phyloP scores from a whole-genome alignment of 495 filamentous ascomycete species.

The Hypomontagnella monticulosa region DNA sequence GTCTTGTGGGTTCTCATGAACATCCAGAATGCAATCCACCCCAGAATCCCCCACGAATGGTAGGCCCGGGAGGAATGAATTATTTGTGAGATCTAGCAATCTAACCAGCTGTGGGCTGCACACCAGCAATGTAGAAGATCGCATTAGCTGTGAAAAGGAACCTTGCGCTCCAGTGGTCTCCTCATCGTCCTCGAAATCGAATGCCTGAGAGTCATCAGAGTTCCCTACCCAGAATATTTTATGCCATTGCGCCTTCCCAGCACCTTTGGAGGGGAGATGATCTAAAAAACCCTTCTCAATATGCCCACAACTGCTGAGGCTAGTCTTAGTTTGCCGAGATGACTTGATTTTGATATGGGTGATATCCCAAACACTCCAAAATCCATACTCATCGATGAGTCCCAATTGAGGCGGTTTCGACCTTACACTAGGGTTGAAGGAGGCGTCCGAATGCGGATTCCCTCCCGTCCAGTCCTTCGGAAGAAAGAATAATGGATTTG shows the following conservation, averaged over 20 bases:
- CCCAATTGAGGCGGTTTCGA: slow-evolving; percentile 67
- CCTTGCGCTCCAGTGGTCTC: slow-evolving; percentile 20
- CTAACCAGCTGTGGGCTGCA: slow-evolving; percentile 36
- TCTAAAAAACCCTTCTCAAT: slow-evolving; percentile 39
- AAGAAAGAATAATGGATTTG: slow-evolving; percentile 69
- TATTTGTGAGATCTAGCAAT: slow-evolving; percentile 40
- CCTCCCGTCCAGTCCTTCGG: slow-evolving; percentile 63
- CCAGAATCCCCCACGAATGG: slow-evolving; percentile 24
- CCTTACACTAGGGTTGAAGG: slow-evolving; percentile 80
- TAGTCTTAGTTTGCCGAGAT: slow-evolving; percentile 15
- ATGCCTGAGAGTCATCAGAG: slow-evolving; percentile 20
- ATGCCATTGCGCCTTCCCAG: slow-evolving; percentile 33
- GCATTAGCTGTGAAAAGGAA: slow-evolving; percentile 33
- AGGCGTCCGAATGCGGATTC: slow-evolving; percentile 71
- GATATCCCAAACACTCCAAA: slow-evolving; percentile 82
- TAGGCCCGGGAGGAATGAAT: slow-evolving; percentile 33
- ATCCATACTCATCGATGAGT: slow-evolving; percentile 75
- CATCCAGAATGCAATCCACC: slow-evolving; percentile 40
- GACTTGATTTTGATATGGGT: slow-evolving; percentile 30
- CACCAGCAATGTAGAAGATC: slow-evolving; percentile 41
- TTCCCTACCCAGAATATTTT: slow-evolving; percentile 41
- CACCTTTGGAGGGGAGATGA: slow-evolving; percentile 27
- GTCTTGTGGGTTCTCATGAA: slow-evolving; percentile 35
- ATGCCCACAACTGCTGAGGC: slow-evolving; percentile 37
- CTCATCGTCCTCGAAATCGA: slow-evolving; percentile 32